Evolutionary conservation across 495 filamentous ascomycete species (phyloP).

Genomic region (Penicillium tannophilum): DNA sequence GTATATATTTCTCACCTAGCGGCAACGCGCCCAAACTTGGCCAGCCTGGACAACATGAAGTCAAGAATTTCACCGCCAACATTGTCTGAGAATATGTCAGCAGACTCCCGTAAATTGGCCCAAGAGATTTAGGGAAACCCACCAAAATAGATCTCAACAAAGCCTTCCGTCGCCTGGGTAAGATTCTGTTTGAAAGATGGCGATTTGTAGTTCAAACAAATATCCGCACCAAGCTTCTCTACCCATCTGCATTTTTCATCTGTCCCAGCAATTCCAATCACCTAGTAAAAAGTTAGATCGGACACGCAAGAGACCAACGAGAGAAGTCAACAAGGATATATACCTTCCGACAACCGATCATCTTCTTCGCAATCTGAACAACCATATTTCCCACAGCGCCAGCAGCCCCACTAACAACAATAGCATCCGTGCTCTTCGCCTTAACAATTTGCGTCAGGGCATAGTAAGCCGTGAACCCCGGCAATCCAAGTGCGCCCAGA

Average conservation of each 20-base stretch:
- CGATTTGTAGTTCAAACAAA: slow-evolving; percentile 69
- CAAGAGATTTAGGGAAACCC: not conserved
- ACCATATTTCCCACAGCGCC: slow-evolving; percentile 50
- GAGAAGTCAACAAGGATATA: not conserved
- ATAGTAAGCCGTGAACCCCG: slow-evolving; percentile 56
- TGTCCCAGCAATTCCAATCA: slow-evolving; percentile 64
- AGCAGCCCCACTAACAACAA: slow-evolving; percentile 54
- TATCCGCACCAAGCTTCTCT: slow-evolving; percentile 63
- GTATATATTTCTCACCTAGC: slow-evolving; percentile 43
- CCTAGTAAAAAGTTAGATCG: slow-evolving; percentile 10
- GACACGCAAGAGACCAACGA: not conserved
- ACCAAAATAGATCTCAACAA: slow-evolving; percentile 65
- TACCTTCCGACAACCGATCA: slow-evolving; percentile 55
- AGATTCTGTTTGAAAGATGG: slow-evolving; percentile 58
- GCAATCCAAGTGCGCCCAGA: slow-evolving; percentile 51
- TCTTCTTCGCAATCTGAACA: slow-evolving; percentile 56
- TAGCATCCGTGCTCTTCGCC: slow-evolving; percentile 36
- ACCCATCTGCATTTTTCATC: slow-evolving; percentile 67
- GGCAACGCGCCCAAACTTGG: slow-evolving; percentile 58
- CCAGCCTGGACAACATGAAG: slow-evolving; percentile 57
- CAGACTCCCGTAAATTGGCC: not conserved
- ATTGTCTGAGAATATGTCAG: slow-evolving; percentile 49
- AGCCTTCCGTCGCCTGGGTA: slow-evolving; percentile 59
- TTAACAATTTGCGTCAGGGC: slow-evolving; percentile 46
- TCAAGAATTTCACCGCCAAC: slow-evolving; percentile 71